Evolutionary conservation across 164 flowering plant genomes (phyloP), one percentile per base, ranked within the genome.

Genomic region (grape (Vitis vinifera)): DNA sequence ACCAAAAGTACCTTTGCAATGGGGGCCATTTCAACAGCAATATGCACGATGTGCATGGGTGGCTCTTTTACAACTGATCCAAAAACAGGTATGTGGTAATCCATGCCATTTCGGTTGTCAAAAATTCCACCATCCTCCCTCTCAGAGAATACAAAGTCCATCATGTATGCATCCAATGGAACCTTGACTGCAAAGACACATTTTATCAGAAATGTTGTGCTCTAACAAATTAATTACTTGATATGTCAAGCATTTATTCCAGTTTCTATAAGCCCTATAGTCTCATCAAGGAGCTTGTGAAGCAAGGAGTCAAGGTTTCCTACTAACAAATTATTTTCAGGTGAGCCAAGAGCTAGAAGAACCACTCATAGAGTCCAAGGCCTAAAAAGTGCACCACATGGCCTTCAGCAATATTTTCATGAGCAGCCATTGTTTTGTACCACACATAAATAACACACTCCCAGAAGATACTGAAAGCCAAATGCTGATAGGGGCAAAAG

Each of bases 91-190:
- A 95, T 77, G 69, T 95, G 99, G 73, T 95, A 95, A 80, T 95
- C 99, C 97, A 84, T 82, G 56, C 95, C 87, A 75, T 81, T 71
- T 74, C 83, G 90, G 76, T 93, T 95, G 79, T 95, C 98, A 81
- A 84, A 95, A 63, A 85, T 69, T 70, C 99, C 99, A 81, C 95
- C 98, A 84, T 87, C 89, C 84, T 91, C 93, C 74, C 67, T 88
- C 84, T 93, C 99, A 66, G 93, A 90, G 86, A 95, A 95, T 67
- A 95, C 99, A 81, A 95, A 95, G 78, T 95, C 99, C 97, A 95
- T 88, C 89, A 81, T 77, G 71, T 91, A 90, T 52, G 98, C 98
- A 87, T 95, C 99, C 85, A 93, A 66, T 61, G 99, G 99, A 74
- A 95, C 94, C 79, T 86, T 90, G 58, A 93, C 98, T 95, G 91